A percentile compares a stretch with the other conserved stretches of the same genome.
These are phyloP conservation scores for Lasiodiplodia sp. DNA, from an alignment of 2,329 filamentous ascomycete genomes.

Conservation along the genomic window DNA sequence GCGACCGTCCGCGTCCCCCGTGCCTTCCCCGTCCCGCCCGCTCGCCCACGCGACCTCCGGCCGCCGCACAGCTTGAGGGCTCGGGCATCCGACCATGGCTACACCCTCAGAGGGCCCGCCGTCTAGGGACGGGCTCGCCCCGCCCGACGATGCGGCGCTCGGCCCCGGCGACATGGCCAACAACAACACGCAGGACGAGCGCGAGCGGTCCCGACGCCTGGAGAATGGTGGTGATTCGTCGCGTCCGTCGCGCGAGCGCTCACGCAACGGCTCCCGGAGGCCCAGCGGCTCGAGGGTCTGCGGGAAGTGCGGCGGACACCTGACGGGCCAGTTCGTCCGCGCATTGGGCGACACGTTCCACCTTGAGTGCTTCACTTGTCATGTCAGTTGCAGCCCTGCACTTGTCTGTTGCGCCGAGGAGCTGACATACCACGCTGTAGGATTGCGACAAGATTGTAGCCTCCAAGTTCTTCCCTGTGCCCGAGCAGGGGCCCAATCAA, in stretches of 20 bases:
- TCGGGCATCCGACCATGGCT: conserved; percentile 27
- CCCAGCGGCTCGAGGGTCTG: conserved; percentile 55
- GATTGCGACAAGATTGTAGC: conserved; percentile 97
- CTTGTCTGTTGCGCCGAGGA: conserved; percentile 2
- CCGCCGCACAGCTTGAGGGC: conserved; percentile 15
- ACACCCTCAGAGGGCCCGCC: conserved; percentile 30
- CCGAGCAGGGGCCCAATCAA: conserved; percentile 86
- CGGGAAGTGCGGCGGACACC: conserved; percentile 85
- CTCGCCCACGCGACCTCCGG: not conserved
- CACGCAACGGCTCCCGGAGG: conserved; percentile 42
- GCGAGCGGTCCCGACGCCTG: conserved; percentile 32
- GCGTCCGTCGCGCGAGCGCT: conserved; percentile 41
- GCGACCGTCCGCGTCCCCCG: not conserved
- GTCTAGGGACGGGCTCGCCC: conserved; percentile 25
- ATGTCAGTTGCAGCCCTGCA: conserved; percentile 65
- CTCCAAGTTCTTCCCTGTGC: conserved; percentile 98
- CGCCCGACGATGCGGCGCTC: conserved; percentile 13
- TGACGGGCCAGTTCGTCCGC: conserved; percentile 95
- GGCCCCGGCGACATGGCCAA: conserved; percentile 21
- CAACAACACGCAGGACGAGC: conserved; percentile 32
- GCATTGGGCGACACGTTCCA: conserved; percentile 94
- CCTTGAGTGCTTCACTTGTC: conserved; percentile 96
- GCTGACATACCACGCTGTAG: conserved; percentile 55
- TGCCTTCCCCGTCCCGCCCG: not conserved
- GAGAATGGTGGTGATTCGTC: conserved; percentile 39